Evolutionary conservation across 805 yeast species (phyloP).

Genomic region (Cyberlindnera veronae): DNA sequence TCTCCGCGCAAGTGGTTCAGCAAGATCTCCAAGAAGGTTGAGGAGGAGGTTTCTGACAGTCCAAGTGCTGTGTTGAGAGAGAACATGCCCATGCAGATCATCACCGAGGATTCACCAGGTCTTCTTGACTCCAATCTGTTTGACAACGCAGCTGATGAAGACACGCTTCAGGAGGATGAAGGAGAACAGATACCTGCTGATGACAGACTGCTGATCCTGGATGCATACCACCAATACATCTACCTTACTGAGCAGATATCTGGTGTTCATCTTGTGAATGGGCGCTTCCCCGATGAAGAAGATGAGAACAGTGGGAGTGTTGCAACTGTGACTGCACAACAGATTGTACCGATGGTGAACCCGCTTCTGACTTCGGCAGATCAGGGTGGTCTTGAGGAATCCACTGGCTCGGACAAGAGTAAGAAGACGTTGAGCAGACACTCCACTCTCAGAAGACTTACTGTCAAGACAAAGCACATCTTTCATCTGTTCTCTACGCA

Average conservation of each 20-base stretch:
- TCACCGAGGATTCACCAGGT: not conserved
- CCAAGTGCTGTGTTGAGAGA: not conserved
- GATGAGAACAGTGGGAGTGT: not conserved
- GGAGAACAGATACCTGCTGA: too few species aligned
- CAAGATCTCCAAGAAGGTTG: not conserved
- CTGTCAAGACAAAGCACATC: constrained; percentile 12
- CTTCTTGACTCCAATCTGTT: not conserved
- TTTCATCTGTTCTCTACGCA: constrained; percentile 11
- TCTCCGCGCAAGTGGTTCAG: constrained; percentile 10
- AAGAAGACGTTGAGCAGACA: constrained; percentile 1
- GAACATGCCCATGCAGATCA: not conserved
- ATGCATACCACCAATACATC: not conserved
- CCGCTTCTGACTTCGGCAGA: not conserved
- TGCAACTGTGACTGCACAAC: not conserved
- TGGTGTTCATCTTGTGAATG: not conserved
- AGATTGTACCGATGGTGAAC: not conserved
- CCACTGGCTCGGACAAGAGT: not conserved
- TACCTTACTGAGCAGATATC: not conserved
- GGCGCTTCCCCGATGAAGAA: not conserved
- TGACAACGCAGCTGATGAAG: not conserved
- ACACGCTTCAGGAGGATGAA: not conserved
- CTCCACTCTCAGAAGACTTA: constrained; percentile 11
- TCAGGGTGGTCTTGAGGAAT: too few species aligned
- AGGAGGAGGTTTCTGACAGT: not conserved
- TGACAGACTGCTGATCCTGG: not conserved